A percentile compares a stretch with the other conserved stretches of the same genome.
Conservation (phyloP, 805 yeast species). For the Metschnikowia proteae region DNA sequence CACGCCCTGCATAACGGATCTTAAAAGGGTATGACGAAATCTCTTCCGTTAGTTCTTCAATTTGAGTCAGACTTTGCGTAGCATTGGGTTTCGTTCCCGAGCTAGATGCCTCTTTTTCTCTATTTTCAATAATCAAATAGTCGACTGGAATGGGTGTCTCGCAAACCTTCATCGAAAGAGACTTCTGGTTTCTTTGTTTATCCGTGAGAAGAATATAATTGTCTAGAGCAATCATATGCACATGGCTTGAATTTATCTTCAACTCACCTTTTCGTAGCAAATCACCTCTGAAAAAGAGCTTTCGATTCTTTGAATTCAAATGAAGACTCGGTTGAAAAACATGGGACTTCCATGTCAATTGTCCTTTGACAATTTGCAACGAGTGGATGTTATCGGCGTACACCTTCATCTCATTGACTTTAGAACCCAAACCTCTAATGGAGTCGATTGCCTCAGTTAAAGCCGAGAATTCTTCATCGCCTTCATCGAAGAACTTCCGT, state of each 20-base stretch:
- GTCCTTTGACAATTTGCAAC: constrained; percentile 49
- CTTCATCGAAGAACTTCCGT: constrained; percentile 37
- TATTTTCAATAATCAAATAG: constrained; percentile 48
- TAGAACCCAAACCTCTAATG: constrained; percentile 51
- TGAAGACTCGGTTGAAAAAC: constrained; percentile 40
- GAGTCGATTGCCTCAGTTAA: constrained; percentile 52
- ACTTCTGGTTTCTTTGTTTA: constrained; percentile 39
- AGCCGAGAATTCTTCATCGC: constrained; percentile 49
- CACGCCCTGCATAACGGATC: constrained; percentile 52
- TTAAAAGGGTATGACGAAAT: constrained; percentile 45
- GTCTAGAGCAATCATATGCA: constrained; percentile 60
- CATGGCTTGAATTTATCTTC: constrained; percentile 52
- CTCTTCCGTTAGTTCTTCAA: constrained; percentile 16
- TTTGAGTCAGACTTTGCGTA: neutral
- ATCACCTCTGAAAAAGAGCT: constrained; percentile 54
- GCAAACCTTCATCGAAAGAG: constrained; percentile 33
- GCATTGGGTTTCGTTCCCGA: neutral
- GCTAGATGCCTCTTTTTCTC: constrained; percentile 13
- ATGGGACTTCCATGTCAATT: constrained; percentile 50
- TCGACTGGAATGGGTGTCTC: constrained; percentile 55
- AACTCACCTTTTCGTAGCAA: constrained; percentile 61
- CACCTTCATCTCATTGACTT: constrained; percentile 60
- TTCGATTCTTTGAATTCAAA: constrained; percentile 47
- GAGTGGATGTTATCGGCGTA: constrained; percentile 57
- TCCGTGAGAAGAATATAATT: constrained; percentile 68